Evolutionary conservation across 331 rosid species (phyloP).

Genomic region (Rhamnella rubrinervis): DNA sequence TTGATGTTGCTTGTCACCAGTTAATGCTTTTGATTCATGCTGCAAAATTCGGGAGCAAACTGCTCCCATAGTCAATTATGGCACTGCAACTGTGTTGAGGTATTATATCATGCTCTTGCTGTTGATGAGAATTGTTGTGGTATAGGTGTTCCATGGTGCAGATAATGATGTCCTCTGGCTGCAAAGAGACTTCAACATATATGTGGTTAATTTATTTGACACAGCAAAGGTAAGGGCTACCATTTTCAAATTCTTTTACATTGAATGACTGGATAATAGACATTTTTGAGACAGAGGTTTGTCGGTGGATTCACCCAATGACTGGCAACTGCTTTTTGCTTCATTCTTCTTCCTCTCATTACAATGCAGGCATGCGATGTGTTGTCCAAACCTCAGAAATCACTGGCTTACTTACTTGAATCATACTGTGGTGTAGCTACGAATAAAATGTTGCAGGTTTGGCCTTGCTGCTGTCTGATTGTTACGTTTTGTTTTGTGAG

Average conservation of each 20-base stretch:
- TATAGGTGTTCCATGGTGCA: conserved; percentile 92
- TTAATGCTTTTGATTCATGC: not conserved
- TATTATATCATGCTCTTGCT: not conserved
- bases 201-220: conserved; percentile 81
- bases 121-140: conserved; percentile 29
- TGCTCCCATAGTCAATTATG: not conserved
- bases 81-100: not conserved
- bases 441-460: conserved; percentile 90
- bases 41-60: not conserved
- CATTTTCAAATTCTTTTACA: not conserved
- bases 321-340: conserved; percentile 8
- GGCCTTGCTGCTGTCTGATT: conserved; percentile 18
- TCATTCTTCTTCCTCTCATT: conserved; percentile 17
- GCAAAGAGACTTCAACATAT: conserved; percentile 88
- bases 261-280: not conserved
- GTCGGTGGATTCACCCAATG: conserved; percentile 15
- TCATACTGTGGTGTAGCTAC: conserved; percentile 76
- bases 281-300: not conserved
- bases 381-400: conserved; percentile 83
- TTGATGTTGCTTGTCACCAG: not conserved
- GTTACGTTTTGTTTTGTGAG: conserved; percentile 19
- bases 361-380: conserved; percentile 86
- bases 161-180: conserved; percentile 94
- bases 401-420: conserved; percentile 91
- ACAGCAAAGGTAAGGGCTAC: conserved; percentile 68